Conservation (phyloP, 768 basidiomycete species). For the Agaricus subrufescens region DNA sequence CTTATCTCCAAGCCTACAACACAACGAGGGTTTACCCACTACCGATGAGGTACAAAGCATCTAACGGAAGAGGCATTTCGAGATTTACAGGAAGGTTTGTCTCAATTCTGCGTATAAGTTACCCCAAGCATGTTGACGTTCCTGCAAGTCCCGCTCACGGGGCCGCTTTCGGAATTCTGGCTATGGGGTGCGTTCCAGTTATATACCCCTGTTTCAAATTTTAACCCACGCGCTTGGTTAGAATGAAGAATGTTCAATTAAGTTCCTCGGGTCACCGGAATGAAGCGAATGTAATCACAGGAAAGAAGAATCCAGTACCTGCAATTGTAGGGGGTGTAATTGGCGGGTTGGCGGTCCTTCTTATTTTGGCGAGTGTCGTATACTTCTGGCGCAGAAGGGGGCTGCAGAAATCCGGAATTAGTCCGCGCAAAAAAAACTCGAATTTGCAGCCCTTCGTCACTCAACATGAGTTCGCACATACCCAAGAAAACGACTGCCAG, state of each 20-base stretch:
- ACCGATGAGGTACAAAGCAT: constrained; percentile 19
- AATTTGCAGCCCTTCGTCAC: background rate
- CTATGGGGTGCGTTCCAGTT: constrained; percentile 18
- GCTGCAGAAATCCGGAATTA: background rate
- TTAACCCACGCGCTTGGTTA: background rate
- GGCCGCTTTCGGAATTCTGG: constrained; percentile 23
- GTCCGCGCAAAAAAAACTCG: background rate
- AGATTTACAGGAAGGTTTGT: constrained; percentile 10
- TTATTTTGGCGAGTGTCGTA: background rate
- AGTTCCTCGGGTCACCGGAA: background rate
- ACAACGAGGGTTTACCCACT: constrained; percentile 15
- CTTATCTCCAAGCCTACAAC: constrained; percentile 18
- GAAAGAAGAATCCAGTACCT: background rate
- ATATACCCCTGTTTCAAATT: background rate
- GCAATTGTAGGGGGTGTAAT: constrained; percentile 13
- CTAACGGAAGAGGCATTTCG: constrained; percentile 12
- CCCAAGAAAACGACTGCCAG: background rate
- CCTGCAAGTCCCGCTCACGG: constrained; percentile 24
- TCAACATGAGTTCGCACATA: background rate
- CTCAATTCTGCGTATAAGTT: background rate
- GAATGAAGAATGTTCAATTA: constrained; percentile 1
- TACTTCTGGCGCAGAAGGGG: constrained; percentile 5
- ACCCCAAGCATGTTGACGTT: background rate
- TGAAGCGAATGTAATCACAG: background rate
- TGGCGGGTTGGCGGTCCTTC: constrained; percentile 6